phyloP scores from a whole-genome alignment of 225 moss, liverwort and hornwort species.

The Marchantia polymorpha region DNA sequence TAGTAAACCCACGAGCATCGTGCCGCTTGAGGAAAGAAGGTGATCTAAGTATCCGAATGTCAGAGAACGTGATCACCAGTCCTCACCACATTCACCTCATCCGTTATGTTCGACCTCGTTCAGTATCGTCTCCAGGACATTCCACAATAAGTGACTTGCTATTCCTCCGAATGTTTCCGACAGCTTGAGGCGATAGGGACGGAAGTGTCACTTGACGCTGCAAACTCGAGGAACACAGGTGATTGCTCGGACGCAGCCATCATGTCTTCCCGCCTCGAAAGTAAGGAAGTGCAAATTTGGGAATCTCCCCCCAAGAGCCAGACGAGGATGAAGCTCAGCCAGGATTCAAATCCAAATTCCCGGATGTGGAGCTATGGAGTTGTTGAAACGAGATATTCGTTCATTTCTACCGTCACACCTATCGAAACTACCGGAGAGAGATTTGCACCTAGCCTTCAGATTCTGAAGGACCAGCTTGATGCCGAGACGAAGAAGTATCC shows the following conservation, averaged over 20 bases:
- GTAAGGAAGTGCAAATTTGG: neutral
- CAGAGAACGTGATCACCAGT: no score
- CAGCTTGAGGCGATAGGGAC: no score
- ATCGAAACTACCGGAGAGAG: neutral
- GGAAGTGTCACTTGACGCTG: neutral
- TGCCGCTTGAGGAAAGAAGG: no score
- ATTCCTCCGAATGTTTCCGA: no score
- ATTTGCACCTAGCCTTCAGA: neutral
- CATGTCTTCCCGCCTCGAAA: neutral
- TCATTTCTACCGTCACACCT: neutral
- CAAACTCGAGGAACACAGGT: neutral
- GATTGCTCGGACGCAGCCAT: neutral
- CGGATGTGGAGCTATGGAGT: neutral
- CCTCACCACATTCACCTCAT: no score
- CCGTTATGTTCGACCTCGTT: no score
- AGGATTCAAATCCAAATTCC: neutral
- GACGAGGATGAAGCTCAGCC: neutral
- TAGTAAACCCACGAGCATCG: no score
- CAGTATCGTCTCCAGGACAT: neutral
- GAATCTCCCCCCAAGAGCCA: neutral
- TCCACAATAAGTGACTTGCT: neutral
- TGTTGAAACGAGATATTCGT: neutral
- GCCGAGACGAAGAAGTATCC: neutral
- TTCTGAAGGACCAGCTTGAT: neutral
- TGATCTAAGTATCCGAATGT: no score